Conservation (phyloP, 768 basidiomycete genomes). For the Fibroporia radiculosa region DNA sequence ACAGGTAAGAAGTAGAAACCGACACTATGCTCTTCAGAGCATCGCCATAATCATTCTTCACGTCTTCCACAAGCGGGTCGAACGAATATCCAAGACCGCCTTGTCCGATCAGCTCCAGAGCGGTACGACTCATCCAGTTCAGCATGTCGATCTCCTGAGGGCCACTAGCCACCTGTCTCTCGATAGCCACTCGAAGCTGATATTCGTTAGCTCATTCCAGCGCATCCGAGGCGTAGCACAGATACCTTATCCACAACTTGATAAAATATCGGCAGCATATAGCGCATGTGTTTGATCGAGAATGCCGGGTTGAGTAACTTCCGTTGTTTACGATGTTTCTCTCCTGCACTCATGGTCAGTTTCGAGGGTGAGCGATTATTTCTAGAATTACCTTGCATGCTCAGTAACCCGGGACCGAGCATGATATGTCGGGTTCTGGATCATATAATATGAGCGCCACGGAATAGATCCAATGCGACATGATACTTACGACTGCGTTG, state of each 20-base stretch:
- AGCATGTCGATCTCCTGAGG: slow-evolving; percentile 16
- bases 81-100: slow-evolving; percentile 36
- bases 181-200: slow-evolving; percentile 11
- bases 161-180: background rate
- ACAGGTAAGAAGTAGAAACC: slow-evolving; percentile 16
- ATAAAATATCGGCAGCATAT: slow-evolving; percentile 11
- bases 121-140: slow-evolving; percentile 21
- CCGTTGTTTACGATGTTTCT: slow-evolving; percentile 17
- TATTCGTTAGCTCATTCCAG: slow-evolving; percentile 17
- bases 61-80: slow-evolving; percentile 28
- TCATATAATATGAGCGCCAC: background rate
- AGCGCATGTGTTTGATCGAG: slow-evolving; percentile 15
- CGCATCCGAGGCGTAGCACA: slow-evolving; percentile 6
- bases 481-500: slow-evolving; percentile 30
- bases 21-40: slow-evolving; percentile 15
- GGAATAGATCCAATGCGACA: background rate
- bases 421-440: slow-evolving; percentile 13
- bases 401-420: slow-evolving; percentile 10
- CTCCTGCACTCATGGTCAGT: too few relatives aligned
- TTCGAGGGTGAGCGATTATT: background rate
- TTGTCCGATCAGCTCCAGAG: slow-evolving; percentile 35
- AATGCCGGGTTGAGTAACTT: slow-evolving; percentile 21
- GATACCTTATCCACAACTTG: slow-evolving; percentile 2
- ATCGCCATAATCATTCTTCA: slow-evolving; percentile 1
- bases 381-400: slow-evolving; percentile 12